These are phyloP conservation scores for Polychytrium aggregatum DNA, from an alignment of 192 early-diverging fungal species.

Conservation along the genomic window DNA sequence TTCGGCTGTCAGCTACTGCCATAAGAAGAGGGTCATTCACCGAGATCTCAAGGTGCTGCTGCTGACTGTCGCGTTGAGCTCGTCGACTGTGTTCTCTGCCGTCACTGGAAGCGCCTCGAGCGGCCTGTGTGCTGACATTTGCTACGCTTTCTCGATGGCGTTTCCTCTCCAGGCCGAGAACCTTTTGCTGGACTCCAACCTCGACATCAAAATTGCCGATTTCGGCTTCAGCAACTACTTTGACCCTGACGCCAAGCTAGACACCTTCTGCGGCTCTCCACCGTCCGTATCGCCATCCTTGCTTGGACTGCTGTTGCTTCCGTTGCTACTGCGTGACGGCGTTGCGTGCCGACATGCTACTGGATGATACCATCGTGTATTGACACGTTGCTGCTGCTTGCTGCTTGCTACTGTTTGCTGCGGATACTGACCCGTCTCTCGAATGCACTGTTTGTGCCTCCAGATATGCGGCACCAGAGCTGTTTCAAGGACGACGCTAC, in stretches of 20 bases:
- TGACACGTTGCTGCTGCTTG: too few species aligned
- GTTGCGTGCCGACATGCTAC: too few species aligned
- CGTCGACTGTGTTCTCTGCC: conserved; percentile 8
- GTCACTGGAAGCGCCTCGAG: not conserved
- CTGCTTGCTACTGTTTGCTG: too few species aligned
- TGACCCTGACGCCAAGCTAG: conserved; percentile 44
- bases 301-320: too few species aligned
- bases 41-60: conserved; percentile 43
- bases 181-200: conserved; percentile 44
- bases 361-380: too few species aligned
- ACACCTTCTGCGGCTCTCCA: conserved; percentile 57
- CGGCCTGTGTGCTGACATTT: not conserved
- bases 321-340: too few species aligned
- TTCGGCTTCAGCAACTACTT: conserved; percentile 52
- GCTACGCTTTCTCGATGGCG: not conserved
- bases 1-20: conserved; percentile 50
- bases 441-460: conserved; percentile 1
- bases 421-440: not conserved
- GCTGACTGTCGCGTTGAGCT: conserved; percentile 1
- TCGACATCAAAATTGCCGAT: conserved; percentile 53
- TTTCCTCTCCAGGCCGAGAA: conserved; percentile 39
- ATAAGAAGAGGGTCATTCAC: conserved; percentile 51
- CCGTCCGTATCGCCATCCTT: too few species aligned
- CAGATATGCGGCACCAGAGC: conserved; percentile 63
- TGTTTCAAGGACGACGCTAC: conserved; percentile 64